Evolutionary conservation across 192 early-diverging fungal genomes (phyloP).

Genomic region (Rhizoclosmatium globosum): DNA sequence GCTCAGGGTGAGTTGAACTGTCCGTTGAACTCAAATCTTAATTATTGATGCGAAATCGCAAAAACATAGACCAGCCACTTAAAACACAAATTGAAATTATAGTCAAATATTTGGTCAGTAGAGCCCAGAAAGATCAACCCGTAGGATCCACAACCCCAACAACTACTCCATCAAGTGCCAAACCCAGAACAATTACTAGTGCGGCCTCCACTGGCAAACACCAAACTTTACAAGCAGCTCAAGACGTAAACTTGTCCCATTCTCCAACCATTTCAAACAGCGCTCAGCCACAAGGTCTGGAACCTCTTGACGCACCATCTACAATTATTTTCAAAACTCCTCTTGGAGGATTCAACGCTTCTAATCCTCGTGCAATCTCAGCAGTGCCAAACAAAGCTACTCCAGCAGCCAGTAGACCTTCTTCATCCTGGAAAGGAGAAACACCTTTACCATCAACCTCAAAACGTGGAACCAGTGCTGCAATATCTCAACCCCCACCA

Average conservation of each 20-base stretch:
- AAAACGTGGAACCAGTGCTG: background rate
- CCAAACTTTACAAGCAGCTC: too few species aligned
- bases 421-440: background rate
- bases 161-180: background rate
- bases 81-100: constrained; percentile 41
- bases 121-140: constrained; percentile 9
- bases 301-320: constrained; percentile 9
- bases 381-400: background rate
- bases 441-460: background rate
- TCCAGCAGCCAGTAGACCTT: background rate
- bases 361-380: constrained; percentile 22
- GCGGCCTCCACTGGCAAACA: too few species aligned
- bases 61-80: constrained; percentile 31
- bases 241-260: background rate
- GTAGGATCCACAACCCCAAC: background rate
- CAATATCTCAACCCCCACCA: background rate
- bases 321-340: constrained; percentile 25
- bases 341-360: constrained; percentile 26
- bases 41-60: background rate
- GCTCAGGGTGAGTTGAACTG: constrained; percentile 25
- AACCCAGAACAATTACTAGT: background rate
- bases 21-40: background rate
- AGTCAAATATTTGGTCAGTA: constrained; percentile 11
- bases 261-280: background rate
- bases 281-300: background rate